Percentiles rank a stretch among this genome's conserved stretches.
These are phyloP conservation scores for Polymyxa betae DNA, from an alignment of 208 protist genomes.

Conservation along the genomic window DNA sequence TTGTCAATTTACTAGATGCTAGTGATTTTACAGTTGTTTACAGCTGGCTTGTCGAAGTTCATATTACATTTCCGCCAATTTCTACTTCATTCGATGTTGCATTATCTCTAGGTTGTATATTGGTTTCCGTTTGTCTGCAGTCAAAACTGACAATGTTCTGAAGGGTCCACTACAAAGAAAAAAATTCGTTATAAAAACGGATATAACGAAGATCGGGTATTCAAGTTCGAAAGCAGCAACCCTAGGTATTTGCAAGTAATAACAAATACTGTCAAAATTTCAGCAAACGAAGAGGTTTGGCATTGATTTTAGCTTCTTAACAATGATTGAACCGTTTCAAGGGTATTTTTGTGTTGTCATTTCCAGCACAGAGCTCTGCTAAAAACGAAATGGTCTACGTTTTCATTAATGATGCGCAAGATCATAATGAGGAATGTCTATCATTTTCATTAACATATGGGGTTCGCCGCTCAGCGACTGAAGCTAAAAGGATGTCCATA, in stretches of 20 bases:
- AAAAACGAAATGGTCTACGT: background rate
- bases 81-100: constrained; percentile 23
- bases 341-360: constrained; percentile 9
- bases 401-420: constrained; percentile 35
- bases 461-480: too few species aligned
- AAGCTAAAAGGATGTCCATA: too few species aligned
- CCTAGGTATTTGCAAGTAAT: background rate
- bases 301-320: background rate
- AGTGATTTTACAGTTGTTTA: background rate
- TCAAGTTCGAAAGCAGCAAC: constrained; percentile 53
- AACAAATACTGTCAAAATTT: background rate
- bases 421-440: constrained; percentile 48
- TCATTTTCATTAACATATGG: background rate
- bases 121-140: background rate
- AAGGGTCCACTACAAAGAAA: background rate
- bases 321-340: background rate
- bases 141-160: background rate
- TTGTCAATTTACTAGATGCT: constrained; percentile 16
- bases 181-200: constrained; percentile 48
- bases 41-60: constrained; percentile 12
- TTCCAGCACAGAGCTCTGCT: background rate
- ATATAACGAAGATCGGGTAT: background rate
- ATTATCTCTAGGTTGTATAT: background rate
- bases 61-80: background rate
- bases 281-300: constrained; percentile 16